Evolutionary conservation across 495 filamentous ascomycete species (phyloP).

Genomic region (Saxispiralis lemnorum): DNA sequence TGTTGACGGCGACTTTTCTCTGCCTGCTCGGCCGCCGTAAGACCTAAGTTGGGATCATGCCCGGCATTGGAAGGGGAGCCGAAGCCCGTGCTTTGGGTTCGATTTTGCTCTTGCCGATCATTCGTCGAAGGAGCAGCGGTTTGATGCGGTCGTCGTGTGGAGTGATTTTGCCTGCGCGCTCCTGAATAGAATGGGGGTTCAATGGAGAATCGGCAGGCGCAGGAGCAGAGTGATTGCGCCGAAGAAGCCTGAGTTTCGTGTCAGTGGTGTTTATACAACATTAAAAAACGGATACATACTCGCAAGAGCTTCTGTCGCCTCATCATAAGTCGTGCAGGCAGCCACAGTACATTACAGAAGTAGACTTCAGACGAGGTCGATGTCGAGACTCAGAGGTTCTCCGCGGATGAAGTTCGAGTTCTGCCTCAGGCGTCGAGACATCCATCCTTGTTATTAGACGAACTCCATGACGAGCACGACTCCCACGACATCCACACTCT

Average conservation of each 20-base stretch:
- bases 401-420: no score
- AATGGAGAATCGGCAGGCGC: slow-evolving; percentile 13
- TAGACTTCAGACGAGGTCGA: no score
- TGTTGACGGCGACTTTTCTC: background rate
- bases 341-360: no score
- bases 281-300: background rate
- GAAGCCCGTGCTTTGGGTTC: no score
- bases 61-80: background rate
- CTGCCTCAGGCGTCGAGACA: no score
- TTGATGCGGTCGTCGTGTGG: slow-evolving; percentile 13
- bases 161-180: slow-evolving; percentile 15
- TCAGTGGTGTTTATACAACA: background rate
- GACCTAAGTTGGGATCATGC: background rate
- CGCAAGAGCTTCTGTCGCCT: slow-evolving; percentile 5
- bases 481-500: no score
- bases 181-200: background rate
- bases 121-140: slow-evolving; percentile 3
- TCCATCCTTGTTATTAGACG: no score
- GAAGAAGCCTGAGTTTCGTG: slow-evolving; percentile 12
- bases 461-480: no score
- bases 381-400: no score
- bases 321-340: background rate
- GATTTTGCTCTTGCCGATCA: no score
- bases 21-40: background rate
- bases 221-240: slow-evolving; percentile 22